phyloP scores from a whole-genome alignment of 768 basidiomycete species.

The Trametes villosa region DNA sequence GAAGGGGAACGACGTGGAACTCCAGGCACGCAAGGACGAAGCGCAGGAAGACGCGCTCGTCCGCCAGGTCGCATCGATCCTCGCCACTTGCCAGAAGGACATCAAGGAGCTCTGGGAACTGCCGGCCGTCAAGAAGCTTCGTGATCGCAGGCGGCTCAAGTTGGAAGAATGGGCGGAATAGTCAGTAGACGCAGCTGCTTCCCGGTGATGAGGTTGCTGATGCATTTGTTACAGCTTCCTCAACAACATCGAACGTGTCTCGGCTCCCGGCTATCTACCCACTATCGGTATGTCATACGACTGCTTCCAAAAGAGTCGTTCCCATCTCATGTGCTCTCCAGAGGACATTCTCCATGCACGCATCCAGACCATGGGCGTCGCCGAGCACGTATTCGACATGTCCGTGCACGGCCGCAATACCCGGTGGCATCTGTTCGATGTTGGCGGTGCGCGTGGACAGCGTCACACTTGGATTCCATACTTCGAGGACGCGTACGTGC shows the following conservation, averaged over 20 bases:
- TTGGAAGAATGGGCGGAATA: constrained; percentile 90
- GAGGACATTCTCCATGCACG: constrained; percentile 91
- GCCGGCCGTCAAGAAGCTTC: constrained; percentile 68
- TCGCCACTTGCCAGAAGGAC: constrained; percentile 63
- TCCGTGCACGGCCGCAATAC: constrained; percentile 78
- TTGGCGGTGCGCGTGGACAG: constrained; percentile 79
- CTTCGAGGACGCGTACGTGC: constrained; percentile 75
- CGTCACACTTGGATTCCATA: constrained; percentile 85
- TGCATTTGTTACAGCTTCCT: constrained; percentile 61
- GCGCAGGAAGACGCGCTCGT: constrained; percentile 56
- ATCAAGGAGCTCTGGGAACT: constrained; percentile 76
- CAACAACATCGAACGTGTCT: constrained; percentile 71
- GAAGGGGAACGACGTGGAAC: constrained; percentile 24
- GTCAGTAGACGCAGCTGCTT: constrained; percentile 48
- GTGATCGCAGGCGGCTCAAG: constrained; percentile 69
- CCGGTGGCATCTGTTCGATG: constrained; percentile 82
- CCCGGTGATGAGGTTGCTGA: constrained; percentile 13
- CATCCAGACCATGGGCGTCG: constrained; percentile 88
- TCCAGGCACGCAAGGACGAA: constrained; percentile 41
- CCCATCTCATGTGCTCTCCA: too few species aligned
- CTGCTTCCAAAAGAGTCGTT: too few species aligned
- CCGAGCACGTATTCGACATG: constrained; percentile 83
- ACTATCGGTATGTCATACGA: constrained; percentile 58
- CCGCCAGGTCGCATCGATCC: constrained; percentile 62
- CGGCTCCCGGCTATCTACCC: constrained; percentile 70